phyloP scores from a whole-genome alignment of 129 eudicot species.

The Daucus carota region DNA sequence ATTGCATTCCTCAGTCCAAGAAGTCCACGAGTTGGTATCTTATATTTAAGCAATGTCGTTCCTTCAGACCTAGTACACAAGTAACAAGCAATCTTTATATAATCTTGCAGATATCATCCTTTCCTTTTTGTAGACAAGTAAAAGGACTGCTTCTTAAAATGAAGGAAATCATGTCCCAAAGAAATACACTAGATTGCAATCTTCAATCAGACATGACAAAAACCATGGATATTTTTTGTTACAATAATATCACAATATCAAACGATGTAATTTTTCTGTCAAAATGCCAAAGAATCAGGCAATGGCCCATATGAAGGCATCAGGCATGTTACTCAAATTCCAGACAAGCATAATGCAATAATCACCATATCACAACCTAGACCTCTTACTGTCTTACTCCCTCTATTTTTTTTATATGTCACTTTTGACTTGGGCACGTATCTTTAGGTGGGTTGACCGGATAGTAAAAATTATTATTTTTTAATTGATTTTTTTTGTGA shows the following conservation, averaged over 20 bases:
- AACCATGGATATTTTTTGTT: not conserved
- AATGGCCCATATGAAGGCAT: no score
- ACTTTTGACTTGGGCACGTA: no score
- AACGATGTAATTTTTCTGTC: not conserved
- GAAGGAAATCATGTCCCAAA: not conserved
- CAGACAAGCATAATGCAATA: not conserved
- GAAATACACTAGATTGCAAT: not conserved
- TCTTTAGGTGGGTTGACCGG: no score
- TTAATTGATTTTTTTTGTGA: no score
- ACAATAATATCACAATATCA: not conserved
- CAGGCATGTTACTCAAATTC: not conserved
- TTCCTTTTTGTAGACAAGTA: not conserved
- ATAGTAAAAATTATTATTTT: no score
- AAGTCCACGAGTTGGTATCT: conserved; percentile 95
- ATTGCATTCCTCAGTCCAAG: conserved; percentile 82
- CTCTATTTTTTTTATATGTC: no score
- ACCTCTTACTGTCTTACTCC: no score
- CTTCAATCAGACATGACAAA: not conserved
- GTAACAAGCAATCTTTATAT: not conserved
- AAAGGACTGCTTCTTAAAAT: not conserved
- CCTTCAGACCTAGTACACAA: conserved; percentile 58
- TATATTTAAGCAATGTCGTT: conserved; percentile 71
- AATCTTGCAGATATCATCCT: not conserved
- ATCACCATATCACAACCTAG: not conserved
- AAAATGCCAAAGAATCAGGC: conserved; percentile 1